Base-by-base conservation (phyloP, 345 rosid species). In the Lepidium sativum region DNA sequence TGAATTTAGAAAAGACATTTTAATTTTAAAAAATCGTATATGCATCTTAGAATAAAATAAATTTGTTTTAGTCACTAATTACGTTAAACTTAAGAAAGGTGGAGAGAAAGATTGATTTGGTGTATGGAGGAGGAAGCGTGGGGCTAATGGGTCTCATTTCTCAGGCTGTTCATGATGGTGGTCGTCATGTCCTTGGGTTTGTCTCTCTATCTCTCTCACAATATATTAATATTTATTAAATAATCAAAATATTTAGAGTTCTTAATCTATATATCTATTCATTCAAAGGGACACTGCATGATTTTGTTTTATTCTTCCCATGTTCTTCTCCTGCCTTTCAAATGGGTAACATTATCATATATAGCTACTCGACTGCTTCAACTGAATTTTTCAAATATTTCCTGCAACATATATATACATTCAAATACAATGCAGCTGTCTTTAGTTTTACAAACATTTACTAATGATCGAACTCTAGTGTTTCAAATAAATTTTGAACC, bases 111-210 rank as follows among this genome's bases (percentile, higher is more conserved):
- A 67, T 73, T 32, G 77, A 73, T 73, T 67, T 73, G 67, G 77
- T 73, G 49, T 60, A 73, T 73, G 77, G 77, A 67, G 77, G 77
- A 59, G 77, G 72, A 52, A 73, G 77, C 62, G 68, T 73, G 62
- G 77, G 77, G 55, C 68, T 73, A 43, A 73, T 73, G 77, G 77
- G 77, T 66, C 72, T 65, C 56, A 42, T 73, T 9, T 66, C 77
- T 67, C 55, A 60, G 43, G 72, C 77, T 60, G 77, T 73, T 73
- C 72, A 67, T 60, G 63, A 73, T 73, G 67, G 67, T 60, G 77
- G 77, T 67, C 63, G 77, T 43, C 77, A 73, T 73, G 77, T 73
- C 38, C 72, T 73, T 66, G 77, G 77, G 77, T 73, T 10, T 35
- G 12, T 48, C 0, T 54, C 49, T 16, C 14, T 33, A 9, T 20